phyloP scores from a whole-genome alignment of 2,329 filamentous ascomycete genomes.

The Madurella mycetomatis region DNA sequence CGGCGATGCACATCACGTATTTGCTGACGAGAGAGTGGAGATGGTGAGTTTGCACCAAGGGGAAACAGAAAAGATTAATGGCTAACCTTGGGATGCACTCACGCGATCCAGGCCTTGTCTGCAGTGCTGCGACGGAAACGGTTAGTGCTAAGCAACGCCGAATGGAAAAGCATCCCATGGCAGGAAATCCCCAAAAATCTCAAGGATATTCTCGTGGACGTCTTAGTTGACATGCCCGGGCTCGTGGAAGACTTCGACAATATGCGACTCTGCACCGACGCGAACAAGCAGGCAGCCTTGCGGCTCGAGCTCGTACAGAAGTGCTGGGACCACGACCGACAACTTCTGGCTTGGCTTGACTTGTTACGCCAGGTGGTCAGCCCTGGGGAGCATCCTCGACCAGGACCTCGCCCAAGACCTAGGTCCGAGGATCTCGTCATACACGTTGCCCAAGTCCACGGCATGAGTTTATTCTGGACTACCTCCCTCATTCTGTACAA shows the following conservation, averaged over 20 bases:
- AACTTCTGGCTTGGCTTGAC: conserved; percentile 8
- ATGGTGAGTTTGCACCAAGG: no score
- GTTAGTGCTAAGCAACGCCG: conserved; percentile 24
- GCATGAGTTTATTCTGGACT: conserved; percentile 15
- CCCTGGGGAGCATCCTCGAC: neutral
- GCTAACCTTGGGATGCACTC: no score
- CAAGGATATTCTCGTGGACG: conserved; percentile 31
- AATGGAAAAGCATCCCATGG: conserved; percentile 34
- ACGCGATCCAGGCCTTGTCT: conserved; percentile 8
- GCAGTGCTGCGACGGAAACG: conserved; percentile 8
- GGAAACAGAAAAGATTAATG: no score
- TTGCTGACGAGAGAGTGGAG: conserved; percentile 18
- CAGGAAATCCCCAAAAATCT: conserved; percentile 26
- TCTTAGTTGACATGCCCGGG: conserved; percentile 29
- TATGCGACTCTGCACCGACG: conserved; percentile 20
- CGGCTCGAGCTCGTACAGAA: neutral
- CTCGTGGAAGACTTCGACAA: conserved; percentile 28
- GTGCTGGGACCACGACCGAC: conserved; percentile 12
- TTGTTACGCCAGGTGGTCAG: neutral
- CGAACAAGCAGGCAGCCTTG: neutral
- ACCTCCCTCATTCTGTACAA: conserved; percentile 12
- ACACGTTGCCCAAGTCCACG: conserved; percentile 12
- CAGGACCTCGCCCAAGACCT: no score
- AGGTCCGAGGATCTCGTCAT: conserved; percentile 10
- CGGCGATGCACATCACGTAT: conserved; percentile 11